Conservation (phyloP, 805 yeast species). For the Metschnikowia proteae region DNA sequence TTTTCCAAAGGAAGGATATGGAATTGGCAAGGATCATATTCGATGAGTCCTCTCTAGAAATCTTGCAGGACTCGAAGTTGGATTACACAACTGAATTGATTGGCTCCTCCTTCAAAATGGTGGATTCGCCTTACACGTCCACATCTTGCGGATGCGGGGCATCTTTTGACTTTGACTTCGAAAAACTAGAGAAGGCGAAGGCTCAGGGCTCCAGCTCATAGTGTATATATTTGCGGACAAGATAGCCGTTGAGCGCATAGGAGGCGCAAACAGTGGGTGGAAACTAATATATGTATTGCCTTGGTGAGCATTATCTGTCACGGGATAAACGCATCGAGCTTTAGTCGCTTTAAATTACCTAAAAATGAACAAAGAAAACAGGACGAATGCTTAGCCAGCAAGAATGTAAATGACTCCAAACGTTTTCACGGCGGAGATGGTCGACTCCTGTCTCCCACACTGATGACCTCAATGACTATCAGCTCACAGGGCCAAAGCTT, state of each 20-base stretch:
- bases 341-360: not conserved
- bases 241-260: too few species aligned
- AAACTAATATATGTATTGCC: too few species aligned
- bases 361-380: not conserved
- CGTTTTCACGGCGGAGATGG: not conserved
- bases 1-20: conserved; percentile 60
- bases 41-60: conserved; percentile 75
- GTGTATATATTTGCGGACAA: not conserved
- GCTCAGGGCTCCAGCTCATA: not conserved
- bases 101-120: conserved; percentile 89
- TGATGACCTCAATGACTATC: not conserved
- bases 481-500: conserved; percentile 5
- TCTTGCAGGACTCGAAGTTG: conserved; percentile 78
- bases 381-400: conserved; percentile 1
- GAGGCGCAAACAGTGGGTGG: too few species aligned
- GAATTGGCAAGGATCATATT: conserved; percentile 59
- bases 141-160: conserved; percentile 47
- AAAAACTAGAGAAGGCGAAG: conserved; percentile 31
- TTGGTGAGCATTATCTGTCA: not conserved
- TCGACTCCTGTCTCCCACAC: not conserved
- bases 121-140: conserved; percentile 83
- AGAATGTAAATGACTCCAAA: conserved; percentile 1
- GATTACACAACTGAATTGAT: conserved; percentile 91
- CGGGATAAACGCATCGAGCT: not conserved
- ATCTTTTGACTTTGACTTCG: conserved; percentile 46